A percentile compares a stretch with the other conserved stretches of the same genome.
Conservation (phyloP, 1,284 basidiomycete species). For the Phlebopus sp. region DNA sequence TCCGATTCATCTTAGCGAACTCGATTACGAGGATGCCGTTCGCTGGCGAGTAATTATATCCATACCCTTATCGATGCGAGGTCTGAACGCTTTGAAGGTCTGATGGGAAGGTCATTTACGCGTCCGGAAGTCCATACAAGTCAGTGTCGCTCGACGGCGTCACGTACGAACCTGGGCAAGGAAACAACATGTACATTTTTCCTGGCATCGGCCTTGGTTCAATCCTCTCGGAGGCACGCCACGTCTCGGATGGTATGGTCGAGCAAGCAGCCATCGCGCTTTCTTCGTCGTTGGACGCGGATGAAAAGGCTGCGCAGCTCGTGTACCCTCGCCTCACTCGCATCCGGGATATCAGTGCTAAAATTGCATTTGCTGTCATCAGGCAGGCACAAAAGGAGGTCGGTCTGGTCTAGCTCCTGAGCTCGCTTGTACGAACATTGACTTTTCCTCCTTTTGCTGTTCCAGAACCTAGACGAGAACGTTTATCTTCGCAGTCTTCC, state of each 20-base stretch:
- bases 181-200: conserved; percentile 77
- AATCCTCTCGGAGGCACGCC: conserved; percentile 56
- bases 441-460: conserved; percentile 1
- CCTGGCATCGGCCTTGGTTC: conserved; percentile 67
- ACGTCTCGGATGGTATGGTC: conserved; percentile 63
- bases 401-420: conserved; percentile 17
- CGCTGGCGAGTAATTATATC: conserved; percentile 44
- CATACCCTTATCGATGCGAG: not conserved
- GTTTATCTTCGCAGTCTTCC: conserved; percentile 44
- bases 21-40: conserved; percentile 73
- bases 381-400: conserved; percentile 64
- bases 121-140: conserved; percentile 78
- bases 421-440: not conserved
- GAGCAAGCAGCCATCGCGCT: conserved; percentile 61
- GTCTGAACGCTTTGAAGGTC: conserved; percentile 40
- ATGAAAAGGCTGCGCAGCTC: conserved; percentile 55
- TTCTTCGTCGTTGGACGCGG: conserved; percentile 56
- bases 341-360: conserved; percentile 67
- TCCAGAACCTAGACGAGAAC: conserved; percentile 47
- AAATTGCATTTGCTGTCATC: conserved; percentile 61
- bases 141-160: conserved; percentile 50
- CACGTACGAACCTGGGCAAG: conserved; percentile 72
- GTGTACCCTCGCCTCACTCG: conserved; percentile 64
- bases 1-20: conserved; percentile 67
- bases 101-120: conserved; percentile 68